These are phyloP conservation scores for Fraxinus cuspidata DNA, from an alignment of 257 asterid species.

Conservation along the genomic window DNA sequence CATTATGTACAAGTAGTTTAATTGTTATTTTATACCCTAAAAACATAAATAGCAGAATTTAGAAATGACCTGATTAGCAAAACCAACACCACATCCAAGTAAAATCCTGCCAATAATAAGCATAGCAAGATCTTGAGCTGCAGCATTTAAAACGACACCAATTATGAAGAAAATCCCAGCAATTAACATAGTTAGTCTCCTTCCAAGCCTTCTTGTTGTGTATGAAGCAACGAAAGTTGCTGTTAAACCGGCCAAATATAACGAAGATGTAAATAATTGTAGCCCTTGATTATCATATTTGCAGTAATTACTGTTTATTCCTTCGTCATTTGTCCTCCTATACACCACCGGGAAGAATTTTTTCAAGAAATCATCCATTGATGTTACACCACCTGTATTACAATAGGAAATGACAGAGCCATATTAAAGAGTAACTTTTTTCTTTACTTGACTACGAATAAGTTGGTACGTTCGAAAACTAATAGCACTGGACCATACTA, in stretches of 20 bases:
- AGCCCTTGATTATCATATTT: conserved; percentile 85
- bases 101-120: conserved; percentile 81
- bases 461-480: background rate
- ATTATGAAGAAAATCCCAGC: conserved; percentile 70
- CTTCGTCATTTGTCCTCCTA: conserved; percentile 26
- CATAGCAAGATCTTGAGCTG: conserved; percentile 84
- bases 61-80: conserved; percentile 72
- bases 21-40: too few relatives aligned
- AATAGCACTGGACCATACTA: too few relatives aligned
- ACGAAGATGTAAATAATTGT: conserved; percentile 86
- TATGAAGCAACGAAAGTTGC: conserved; percentile 89
- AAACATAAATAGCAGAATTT: too few relatives aligned
- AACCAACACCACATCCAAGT: conserved; percentile 89
- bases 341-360: conserved; percentile 78
- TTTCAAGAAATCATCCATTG: conserved; percentile 63
- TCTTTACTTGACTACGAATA: background rate
- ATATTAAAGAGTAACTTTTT: too few relatives aligned
- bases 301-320: conserved; percentile 71
- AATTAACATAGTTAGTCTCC: conserved; percentile 69
- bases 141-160: conserved; percentile 67
- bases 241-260: conserved; percentile 76
- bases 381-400: conserved; percentile 71
- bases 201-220: conserved; percentile 74
- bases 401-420: background rate
- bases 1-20: too few relatives aligned